These are phyloP conservation scores for Talaromyces wortmannii DNA, from an alignment of 495 filamentous ascomycete species.

Conservation along the genomic window DNA sequence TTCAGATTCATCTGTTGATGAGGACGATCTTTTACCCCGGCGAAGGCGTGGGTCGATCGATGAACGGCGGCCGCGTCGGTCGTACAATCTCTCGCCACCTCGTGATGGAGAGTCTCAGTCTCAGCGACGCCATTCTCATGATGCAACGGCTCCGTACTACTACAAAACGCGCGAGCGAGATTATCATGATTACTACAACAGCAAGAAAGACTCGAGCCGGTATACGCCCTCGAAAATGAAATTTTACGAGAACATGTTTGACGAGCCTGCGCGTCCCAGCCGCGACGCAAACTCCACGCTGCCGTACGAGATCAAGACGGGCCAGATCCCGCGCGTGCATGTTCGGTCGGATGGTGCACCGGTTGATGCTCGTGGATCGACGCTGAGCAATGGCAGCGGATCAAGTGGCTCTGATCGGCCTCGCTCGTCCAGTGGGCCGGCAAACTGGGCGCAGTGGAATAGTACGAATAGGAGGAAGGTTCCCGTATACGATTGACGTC, in stretches of 20 bases:
- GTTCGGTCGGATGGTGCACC: not conserved
- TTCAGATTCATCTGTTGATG: conserved; percentile 5
- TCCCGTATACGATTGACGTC: not conserved
- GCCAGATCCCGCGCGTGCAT: not conserved
- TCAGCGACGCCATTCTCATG: conserved; percentile 35
- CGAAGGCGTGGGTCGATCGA: conserved; percentile 9
- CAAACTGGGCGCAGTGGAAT: not conserved
- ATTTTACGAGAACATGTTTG: conserved; percentile 26
- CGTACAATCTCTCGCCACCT: conserved; percentile 23
- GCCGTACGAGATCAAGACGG: conserved; percentile 1
- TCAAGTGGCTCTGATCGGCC: conserved; percentile 2
- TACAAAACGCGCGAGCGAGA: conserved; percentile 21
- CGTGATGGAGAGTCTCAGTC: conserved; percentile 10
- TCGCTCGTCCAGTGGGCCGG: not conserved
- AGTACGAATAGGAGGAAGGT: not conserved
- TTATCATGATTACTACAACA: too few relatives aligned
- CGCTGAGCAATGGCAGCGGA: not conserved
- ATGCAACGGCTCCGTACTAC: conserved; percentile 20
- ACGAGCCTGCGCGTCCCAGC: conserved; percentile 8
- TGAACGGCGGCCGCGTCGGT: conserved; percentile 11
- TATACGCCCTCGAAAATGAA: conserved; percentile 13
- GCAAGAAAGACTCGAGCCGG: too few relatives aligned
- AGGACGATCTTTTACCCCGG: conserved; percentile 8
- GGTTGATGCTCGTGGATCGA: not conserved
- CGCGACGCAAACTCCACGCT: not conserved